Percentiles rank a stretch among this genome's conserved stretches.
These are phyloP conservation scores for Neurospora sp. DNA, from an alignment of 495 filamentous ascomycete genomes.

Conservation along the genomic window DNA sequence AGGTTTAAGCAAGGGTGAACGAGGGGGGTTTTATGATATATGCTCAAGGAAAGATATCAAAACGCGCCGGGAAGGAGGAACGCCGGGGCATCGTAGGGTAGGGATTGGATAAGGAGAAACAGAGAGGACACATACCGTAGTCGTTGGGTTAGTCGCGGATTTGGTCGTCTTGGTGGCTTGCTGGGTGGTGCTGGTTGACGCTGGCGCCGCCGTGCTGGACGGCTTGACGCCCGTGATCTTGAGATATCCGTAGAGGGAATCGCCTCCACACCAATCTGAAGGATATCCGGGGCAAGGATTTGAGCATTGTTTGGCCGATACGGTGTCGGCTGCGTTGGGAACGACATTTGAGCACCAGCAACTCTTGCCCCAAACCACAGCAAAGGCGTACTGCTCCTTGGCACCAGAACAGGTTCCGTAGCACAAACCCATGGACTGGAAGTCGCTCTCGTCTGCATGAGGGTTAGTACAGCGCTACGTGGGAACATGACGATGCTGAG, in stretches of 20 bases:
- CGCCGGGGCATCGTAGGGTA: background rate
- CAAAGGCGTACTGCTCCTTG: conserved; percentile 21
- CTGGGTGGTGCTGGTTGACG: background rate
- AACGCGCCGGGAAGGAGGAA: background rate
- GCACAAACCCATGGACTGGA: conserved; percentile 38
- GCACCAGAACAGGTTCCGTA: conserved; percentile 22
- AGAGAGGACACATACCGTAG: conserved; percentile 10
- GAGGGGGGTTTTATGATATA: background rate
- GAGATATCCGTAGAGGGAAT: conserved; percentile 32
- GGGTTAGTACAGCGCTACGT: background rate
- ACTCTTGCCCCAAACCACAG: conserved; percentile 25
- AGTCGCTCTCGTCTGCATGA: conserved; percentile 28
- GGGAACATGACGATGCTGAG: background rate
- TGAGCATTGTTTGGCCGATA: conserved; percentile 23
- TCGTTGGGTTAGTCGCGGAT: background rate
- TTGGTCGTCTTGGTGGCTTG: background rate
- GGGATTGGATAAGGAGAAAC: background rate
- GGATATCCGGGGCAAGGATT: conserved; percentile 32
- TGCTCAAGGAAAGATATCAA: background rate
- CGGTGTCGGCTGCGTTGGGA: conserved; percentile 22
- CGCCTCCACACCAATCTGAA: conserved; percentile 30
- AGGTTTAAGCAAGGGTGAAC: background rate
- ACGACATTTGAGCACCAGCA: conserved; percentile 38
- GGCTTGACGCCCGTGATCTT: conserved; percentile 12
- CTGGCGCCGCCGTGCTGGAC: conserved; percentile 19